Percentiles rank a stretch among this genome's conserved stretches.
Conservation (phyloP, 2,329 filamentous ascomycete genomes). For the Sarocladium brachiariae region DNA sequence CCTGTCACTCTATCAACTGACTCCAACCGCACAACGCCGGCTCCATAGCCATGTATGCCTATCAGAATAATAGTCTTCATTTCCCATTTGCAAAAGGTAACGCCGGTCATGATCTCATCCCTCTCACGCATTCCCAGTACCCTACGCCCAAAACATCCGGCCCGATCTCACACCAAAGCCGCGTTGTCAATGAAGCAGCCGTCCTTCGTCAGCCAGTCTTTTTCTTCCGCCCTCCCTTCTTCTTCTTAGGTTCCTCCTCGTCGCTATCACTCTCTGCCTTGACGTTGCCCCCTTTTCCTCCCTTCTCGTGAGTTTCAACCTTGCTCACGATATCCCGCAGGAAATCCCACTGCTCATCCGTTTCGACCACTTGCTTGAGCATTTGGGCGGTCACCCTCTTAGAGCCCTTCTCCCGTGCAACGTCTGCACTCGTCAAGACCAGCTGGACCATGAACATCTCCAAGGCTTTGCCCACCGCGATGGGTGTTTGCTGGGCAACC, state of each 20-base stretch:
- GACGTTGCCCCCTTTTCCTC: slow-evolving; percentile 13
- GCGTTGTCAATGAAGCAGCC: neutral
- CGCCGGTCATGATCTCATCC: slow-evolving; percentile 8
- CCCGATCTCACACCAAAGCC: too few species aligned
- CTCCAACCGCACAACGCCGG: neutral
- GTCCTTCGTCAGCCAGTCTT: slow-evolving; percentile 25
- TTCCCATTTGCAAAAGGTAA: slow-evolving; percentile 4
- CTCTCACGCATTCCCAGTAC: neutral
- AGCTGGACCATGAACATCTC: slow-evolving; percentile 97
- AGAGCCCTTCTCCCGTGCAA: slow-evolving; percentile 74
- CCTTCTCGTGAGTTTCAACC: slow-evolving; percentile 58
- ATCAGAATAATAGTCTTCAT: neutral
- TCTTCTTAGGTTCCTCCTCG: slow-evolving; percentile 46
- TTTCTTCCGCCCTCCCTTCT: slow-evolving; percentile 42
- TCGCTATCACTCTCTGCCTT: slow-evolving; percentile 45
- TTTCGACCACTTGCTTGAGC: slow-evolving; percentile 83
- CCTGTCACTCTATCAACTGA: neutral
- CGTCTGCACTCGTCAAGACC: slow-evolving; percentile 78
- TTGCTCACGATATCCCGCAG: slow-evolving; percentile 83
- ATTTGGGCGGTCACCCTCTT: slow-evolving; percentile 87
- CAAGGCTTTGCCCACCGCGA: slow-evolving; percentile 89
- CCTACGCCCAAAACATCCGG: neutral
- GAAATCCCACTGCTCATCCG: slow-evolving; percentile 92
- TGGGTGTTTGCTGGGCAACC: slow-evolving; percentile 93
- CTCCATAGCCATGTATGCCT: slow-evolving; percentile 3